phyloP scores from a whole-genome alignment of 2,329 filamentous ascomycete species.

The Ceratocystis harringtonii region DNA sequence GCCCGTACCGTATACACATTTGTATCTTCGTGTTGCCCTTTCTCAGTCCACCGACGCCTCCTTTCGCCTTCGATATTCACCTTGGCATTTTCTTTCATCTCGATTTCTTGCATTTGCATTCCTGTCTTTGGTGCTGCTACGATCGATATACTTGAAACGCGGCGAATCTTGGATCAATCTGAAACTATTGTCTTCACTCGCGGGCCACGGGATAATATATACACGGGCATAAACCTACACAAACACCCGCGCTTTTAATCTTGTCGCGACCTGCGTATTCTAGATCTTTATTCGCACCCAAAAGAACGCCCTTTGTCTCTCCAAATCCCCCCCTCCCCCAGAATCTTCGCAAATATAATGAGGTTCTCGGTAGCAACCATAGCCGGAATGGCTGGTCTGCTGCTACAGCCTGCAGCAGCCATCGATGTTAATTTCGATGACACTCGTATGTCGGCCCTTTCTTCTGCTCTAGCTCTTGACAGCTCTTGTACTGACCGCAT shows the following conservation, averaged over 20 bases:
- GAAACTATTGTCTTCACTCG: not conserved
- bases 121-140: not conserved
- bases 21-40: conserved; percentile 16
- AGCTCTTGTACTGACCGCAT: conserved; percentile 22
- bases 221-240: not conserved
- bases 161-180: not conserved
- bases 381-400: conserved; percentile 13
- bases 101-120: conserved; percentile 1
- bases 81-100: not conserved
- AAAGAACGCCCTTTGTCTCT: not conserved
- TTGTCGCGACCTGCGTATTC: not conserved
- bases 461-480: conserved; percentile 2
- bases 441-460: conserved; percentile 17
- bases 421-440: conserved; percentile 23
- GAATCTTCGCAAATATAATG: conserved; percentile 1
- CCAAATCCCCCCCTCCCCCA: not conserved
- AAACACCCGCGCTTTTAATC: not conserved
- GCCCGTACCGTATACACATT: conserved; percentile 8
- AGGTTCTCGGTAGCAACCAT: conserved; percentile 15
- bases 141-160: not conserved
- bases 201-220: not conserved
- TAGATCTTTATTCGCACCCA: not conserved
- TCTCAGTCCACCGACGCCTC: not conserved
- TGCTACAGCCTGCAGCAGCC: conserved; percentile 10
- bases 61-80: not conserved